These are phyloP conservation scores for Botrytis deweyae DNA, from an alignment of 2,329 filamentous ascomycete species.

Conservation along the genomic window DNA sequence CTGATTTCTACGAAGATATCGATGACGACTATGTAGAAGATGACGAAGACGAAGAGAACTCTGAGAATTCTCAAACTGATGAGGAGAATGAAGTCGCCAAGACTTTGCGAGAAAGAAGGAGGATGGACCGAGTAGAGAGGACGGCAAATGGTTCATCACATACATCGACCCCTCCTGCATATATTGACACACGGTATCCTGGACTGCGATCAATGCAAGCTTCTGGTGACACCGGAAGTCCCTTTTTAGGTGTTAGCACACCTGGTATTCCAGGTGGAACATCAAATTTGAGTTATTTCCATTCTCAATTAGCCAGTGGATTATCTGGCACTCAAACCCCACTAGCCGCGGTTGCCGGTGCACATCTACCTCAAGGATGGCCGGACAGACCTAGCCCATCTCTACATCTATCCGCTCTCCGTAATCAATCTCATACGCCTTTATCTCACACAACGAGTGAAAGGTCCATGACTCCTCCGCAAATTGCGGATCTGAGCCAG, in stretches of 20 bases:
- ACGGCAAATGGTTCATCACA: constrained; percentile 33
- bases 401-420: constrained; percentile 25
- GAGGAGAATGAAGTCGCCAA: constrained; percentile 28
- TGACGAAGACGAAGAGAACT: constrained; percentile 44
- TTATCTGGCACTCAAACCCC: constrained; percentile 77
- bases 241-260: constrained; percentile 59
- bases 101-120: constrained; percentile 40
- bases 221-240: constrained; percentile 50
- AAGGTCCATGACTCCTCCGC: constrained; percentile 37
- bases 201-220: constrained; percentile 35
- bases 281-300: constrained; percentile 79
- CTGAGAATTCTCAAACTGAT: constrained; percentile 23
- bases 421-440: constrained; percentile 27
- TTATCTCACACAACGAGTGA: constrained; percentile 34
- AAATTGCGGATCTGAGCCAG: constrained; percentile 43
- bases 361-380: constrained; percentile 58
- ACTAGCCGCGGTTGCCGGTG: constrained; percentile 74
- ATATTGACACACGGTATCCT: constrained; percentile 44
- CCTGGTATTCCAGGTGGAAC: constrained; percentile 69
- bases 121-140: constrained; percentile 40
- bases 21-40: constrained; percentile 61
- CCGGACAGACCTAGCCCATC: constrained; percentile 37
- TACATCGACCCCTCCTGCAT: constrained; percentile 37
- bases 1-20: constrained; percentile 92
- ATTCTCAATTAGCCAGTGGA: constrained; percentile 69